phyloP scores from a whole-genome alignment of 2,329 filamentous ascomycete genomes.

The Cordyceps javanica region DNA sequence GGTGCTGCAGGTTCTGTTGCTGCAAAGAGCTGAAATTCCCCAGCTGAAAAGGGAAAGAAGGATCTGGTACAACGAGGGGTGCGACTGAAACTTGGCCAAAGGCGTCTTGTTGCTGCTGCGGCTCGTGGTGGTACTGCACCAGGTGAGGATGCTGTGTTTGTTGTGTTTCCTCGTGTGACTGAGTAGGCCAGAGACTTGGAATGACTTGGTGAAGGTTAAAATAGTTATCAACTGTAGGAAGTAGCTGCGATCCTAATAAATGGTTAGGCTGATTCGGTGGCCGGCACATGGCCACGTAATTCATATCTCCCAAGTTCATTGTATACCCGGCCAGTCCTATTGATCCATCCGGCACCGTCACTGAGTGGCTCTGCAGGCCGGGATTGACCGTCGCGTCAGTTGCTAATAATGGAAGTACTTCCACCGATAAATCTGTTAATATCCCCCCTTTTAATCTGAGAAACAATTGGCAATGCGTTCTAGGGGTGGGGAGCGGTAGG shows the following conservation, averaged over 20 bases:
- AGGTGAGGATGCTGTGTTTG: background rate
- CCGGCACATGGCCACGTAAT: slow-evolving; percentile 22
- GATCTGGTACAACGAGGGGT: slow-evolving; percentile 1
- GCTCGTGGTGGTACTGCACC: background rate
- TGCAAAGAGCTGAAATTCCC: background rate
- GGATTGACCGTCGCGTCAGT: background rate
- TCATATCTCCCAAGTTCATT: slow-evolving; percentile 30
- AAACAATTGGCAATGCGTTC: slow-evolving; percentile 8
- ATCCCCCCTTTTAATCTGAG: background rate
- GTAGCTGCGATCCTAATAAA: slow-evolving; percentile 20
- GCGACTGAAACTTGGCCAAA: background rate
- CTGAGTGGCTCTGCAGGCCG: background rate
- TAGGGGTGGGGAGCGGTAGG: slow-evolving; percentile 6
- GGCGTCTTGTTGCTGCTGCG: background rate
- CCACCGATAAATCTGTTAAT: slow-evolving; percentile 4
- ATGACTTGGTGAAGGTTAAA: slow-evolving; percentile 1
- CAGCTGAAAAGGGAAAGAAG: background rate
- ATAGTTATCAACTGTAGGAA: background rate
- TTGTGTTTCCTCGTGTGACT: background rate
- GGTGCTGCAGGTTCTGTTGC: background rate
- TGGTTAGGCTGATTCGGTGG: slow-evolving; percentile 17
- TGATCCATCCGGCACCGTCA: slow-evolving; percentile 19
- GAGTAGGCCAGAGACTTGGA: background rate
- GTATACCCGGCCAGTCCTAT: slow-evolving; percentile 28
- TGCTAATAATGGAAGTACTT: slow-evolving; percentile 10